Percentiles rank a stretch among this genome's conserved stretches.
These are phyloP conservation scores for Taphrina flavorubra DNA, from an alignment of 1,139 yeast species.

Conservation along the genomic window DNA sequence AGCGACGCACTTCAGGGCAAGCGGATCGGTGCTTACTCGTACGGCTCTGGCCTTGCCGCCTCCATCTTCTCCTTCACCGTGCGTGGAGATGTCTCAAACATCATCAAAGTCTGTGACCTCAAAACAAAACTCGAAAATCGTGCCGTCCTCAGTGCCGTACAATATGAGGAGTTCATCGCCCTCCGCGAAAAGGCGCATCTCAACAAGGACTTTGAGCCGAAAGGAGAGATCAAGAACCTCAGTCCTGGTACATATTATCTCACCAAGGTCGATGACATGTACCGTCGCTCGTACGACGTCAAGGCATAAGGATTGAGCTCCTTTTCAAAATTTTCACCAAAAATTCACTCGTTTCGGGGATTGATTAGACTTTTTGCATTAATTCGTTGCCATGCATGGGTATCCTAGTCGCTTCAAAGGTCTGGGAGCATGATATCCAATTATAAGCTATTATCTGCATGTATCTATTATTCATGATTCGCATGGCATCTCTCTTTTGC, in stretches of 20 bases:
- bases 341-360: not conserved
- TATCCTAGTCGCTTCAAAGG: not conserved
- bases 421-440: too few species aligned
- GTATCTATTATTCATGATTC: too few species aligned
- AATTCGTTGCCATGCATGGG: not conserved
- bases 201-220: slow-evolving; percentile 77
- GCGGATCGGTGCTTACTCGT: slow-evolving; percentile 91
- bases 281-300: slow-evolving; percentile 55
- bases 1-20: slow-evolving; percentile 66
- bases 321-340: not conserved
- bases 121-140: slow-evolving; percentile 74
- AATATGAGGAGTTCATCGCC: slow-evolving; percentile 79
- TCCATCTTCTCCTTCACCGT: slow-evolving; percentile 81
- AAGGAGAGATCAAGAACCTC: slow-evolving; percentile 75
- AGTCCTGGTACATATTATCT: slow-evolving; percentile 82
- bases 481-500: too few species aligned
- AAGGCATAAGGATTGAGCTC: slow-evolving; percentile 18
- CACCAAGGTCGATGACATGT: slow-evolving; percentile 82
- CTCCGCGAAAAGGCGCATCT: slow-evolving; percentile 89
- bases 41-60: slow-evolving; percentile 97
- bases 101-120: slow-evolving; percentile 70
- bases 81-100: slow-evolving; percentile 76
- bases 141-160: slow-evolving; percentile 69
- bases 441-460: too few species aligned
- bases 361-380: not conserved